phyloP scores from a whole-genome alignment of 768 basidiomycete species.

The Boletus insuetus region DNA sequence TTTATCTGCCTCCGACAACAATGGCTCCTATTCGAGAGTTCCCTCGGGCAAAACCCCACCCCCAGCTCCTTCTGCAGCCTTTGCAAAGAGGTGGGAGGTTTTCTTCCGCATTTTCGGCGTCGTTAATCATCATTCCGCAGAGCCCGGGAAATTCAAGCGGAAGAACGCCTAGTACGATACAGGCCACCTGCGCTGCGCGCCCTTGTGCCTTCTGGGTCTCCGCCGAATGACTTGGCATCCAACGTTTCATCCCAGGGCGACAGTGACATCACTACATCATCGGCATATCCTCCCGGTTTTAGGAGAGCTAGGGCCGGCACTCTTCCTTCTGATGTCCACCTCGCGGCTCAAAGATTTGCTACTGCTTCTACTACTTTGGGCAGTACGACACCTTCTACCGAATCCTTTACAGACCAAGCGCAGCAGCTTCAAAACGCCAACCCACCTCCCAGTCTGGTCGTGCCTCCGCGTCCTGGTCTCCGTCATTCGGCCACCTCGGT shows the following conservation, averaged over 20 bases:
- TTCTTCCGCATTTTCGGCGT: conserved; percentile 13
- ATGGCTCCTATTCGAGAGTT: conserved; percentile 76
- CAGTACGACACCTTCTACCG: conserved; percentile 47
- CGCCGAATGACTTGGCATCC: conserved; percentile 64
- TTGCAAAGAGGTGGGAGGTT: conserved; percentile 70
- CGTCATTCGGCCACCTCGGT: conserved; percentile 77
- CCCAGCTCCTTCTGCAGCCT: conserved; percentile 86
- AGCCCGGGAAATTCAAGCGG: conserved; percentile 81
- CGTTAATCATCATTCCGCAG: conserved; percentile 39
- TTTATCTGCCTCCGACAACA: conserved; percentile 83
- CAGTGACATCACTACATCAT: conserved; percentile 57
- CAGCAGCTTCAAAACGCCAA: conserved; percentile 38
- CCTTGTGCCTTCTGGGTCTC: conserved; percentile 66
- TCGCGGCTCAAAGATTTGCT: conserved; percentile 80
- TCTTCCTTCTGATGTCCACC: conserved; percentile 92
- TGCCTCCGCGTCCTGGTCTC: conserved; percentile 60
- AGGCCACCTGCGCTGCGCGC: conserved; percentile 76
- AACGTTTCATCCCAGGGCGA: conserved; percentile 59
- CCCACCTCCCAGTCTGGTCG: conserved; percentile 38
- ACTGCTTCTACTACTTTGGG: conserved; percentile 59
- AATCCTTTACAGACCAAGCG: conserved; percentile 46
- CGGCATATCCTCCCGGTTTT: conserved; percentile 82
- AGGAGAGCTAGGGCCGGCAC: conserved; percentile 96
- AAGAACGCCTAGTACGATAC: conserved; percentile 70
- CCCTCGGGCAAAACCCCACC: conserved; percentile 88